Conservation (phyloP, 306 rosid genomes). For the Morella rubra region DNA sequence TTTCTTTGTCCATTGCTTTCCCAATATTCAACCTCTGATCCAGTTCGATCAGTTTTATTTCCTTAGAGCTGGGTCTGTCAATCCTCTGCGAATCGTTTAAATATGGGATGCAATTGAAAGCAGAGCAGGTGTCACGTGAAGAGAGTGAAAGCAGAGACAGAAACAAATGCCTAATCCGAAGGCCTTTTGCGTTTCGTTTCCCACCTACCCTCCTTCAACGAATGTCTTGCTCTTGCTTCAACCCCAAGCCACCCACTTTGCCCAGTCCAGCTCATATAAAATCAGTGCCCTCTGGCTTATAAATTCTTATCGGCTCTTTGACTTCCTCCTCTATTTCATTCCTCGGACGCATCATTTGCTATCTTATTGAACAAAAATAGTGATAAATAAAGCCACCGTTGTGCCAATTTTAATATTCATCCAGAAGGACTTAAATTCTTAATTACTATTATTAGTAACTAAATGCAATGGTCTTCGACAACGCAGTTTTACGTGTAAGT, state of each 20-base stretch:
- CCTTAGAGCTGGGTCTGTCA: too few species aligned
- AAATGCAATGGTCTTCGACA: not conserved
- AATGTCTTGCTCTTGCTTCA: not conserved
- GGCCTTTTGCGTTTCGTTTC: conserved; percentile 12
- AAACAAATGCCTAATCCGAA: not conserved
- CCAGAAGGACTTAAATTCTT: not conserved
- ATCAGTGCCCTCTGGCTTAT: not conserved
- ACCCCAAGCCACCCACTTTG: not conserved
- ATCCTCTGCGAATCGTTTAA: too few species aligned
- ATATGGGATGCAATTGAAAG: too few species aligned
- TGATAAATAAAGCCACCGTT: not conserved
- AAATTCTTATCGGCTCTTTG: not conserved
- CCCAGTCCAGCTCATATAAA: not conserved
- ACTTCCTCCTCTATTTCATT: too few species aligned
- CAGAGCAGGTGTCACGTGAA: conserved; percentile 10
- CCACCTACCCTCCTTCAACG: not conserved
- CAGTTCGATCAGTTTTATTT: too few species aligned
- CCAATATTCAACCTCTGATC: too few species aligned
- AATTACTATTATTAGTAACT: too few species aligned
- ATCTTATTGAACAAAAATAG: too few species aligned
- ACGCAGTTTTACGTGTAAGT: too few species aligned
- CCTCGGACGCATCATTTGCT: too few species aligned
- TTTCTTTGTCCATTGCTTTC: too few species aligned
- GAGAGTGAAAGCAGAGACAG: conserved; percentile 15
- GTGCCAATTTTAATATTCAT: not conserved